Conservation (phyloP, 2,329 filamentous ascomycete species). For the Pseudogymnoascus sp. region DNA sequence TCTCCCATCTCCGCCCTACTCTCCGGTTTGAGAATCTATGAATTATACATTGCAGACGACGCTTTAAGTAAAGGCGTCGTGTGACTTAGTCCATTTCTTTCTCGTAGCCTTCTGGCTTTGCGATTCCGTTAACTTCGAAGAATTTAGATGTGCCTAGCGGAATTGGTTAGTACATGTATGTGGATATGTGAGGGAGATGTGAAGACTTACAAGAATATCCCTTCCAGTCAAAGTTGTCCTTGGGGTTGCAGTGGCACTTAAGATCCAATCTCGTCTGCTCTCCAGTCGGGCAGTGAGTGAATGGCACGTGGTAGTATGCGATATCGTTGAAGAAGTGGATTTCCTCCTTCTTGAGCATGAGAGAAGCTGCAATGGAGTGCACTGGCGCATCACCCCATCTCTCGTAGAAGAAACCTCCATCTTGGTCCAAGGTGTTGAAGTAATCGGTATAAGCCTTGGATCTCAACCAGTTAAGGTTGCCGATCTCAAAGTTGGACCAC, state of each 20-base stretch:
- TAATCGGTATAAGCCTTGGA: constrained; percentile 84
- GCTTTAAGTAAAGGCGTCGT: neutral
- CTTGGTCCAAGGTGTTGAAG: constrained; percentile 78
- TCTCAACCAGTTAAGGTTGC: constrained; percentile 87
- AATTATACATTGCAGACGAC: neutral
- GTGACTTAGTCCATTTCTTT: constrained; percentile 50
- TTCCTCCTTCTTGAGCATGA: constrained; percentile 85
- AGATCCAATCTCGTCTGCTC: constrained; percentile 77
- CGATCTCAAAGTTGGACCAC: constrained; percentile 99
- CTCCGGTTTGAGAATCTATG: neutral
- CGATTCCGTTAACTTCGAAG: constrained; percentile 72
- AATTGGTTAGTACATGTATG: constrained; percentile 10
- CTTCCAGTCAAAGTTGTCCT: constrained; percentile 99
- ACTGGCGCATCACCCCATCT: constrained; percentile 97
- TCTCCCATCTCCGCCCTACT: neutral
- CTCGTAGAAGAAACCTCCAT: constrained; percentile 98
- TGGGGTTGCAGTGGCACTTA: constrained; percentile 90
- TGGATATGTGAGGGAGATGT: no score
- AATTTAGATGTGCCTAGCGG: constrained; percentile 70
- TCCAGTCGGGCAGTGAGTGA: constrained; percentile 92
- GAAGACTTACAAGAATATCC: constrained; percentile 79
- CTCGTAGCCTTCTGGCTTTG: constrained; percentile 82
- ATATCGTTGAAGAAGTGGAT: constrained; percentile 99
- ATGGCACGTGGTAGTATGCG: constrained; percentile 94
- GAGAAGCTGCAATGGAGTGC: constrained; percentile 86